Evolutionary conservation across 2,329 filamentous ascomycete species (phyloP).

Genomic region (Madurella fahalii): DNA sequence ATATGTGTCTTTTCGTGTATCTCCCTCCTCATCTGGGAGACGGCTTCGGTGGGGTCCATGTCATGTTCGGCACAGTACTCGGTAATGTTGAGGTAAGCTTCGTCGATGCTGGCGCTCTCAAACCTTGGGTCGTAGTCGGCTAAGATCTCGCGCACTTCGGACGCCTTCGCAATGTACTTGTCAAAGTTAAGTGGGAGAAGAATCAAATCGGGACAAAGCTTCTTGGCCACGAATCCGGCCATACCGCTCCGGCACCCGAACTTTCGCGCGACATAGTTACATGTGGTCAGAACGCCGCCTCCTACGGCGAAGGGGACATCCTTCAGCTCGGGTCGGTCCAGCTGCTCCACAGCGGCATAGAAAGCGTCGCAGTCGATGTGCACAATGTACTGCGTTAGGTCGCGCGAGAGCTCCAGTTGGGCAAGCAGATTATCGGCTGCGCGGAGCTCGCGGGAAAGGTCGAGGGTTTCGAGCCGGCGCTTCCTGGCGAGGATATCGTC

Average conservation of each 20-base stretch:
- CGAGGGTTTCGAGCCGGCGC: constrained; percentile 66
- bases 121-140: constrained; percentile 86
- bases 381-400: constrained; percentile 79
- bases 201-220: constrained; percentile 82
- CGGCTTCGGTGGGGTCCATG: constrained; percentile 66
- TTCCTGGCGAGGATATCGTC: constrained; percentile 73
- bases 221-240: constrained; percentile 93
- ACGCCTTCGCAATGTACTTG: constrained; percentile 87
- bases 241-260: constrained; percentile 92
- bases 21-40: constrained; percentile 72
- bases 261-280: constrained; percentile 84
- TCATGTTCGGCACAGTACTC: constrained; percentile 69
- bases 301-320: constrained; percentile 90
- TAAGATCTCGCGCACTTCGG: constrained; percentile 78
- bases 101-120: constrained; percentile 91
- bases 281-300: constrained; percentile 58
- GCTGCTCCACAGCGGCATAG: constrained; percentile 83
- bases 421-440: constrained; percentile 77
- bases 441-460: constrained; percentile 68
- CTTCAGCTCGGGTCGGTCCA: constrained; percentile 78
- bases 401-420: constrained; percentile 72
- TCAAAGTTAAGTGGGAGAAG: constrained; percentile 80
- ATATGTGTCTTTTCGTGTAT: constrained; percentile 73
- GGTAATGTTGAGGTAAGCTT: constrained; percentile 94
- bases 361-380: constrained; percentile 98